These are phyloP conservation scores for Alternaria novae-zelandiae DNA, from an alignment of 2,329 filamentous ascomycete genomes.

Conservation along the genomic window DNA sequence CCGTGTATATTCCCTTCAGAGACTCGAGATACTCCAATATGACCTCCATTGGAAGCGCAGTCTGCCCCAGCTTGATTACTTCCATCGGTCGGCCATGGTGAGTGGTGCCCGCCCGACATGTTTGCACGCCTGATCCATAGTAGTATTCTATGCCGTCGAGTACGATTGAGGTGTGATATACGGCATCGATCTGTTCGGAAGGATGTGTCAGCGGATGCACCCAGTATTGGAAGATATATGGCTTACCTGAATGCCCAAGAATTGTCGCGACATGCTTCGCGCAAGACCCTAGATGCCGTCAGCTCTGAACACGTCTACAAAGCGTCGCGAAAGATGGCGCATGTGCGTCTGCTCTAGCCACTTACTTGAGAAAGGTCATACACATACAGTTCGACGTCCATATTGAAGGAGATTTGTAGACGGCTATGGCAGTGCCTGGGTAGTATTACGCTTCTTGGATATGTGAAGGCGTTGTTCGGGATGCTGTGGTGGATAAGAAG, in stretches of 20 bases:
- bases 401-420: constrained; percentile 21
- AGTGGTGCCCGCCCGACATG: constrained; percentile 78
- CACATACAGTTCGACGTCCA: constrained; percentile 60
- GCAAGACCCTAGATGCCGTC: constrained; percentile 58
- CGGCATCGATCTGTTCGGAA: constrained; percentile 72
- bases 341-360: neutral
- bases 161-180: constrained; percentile 94
- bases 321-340: neutral
- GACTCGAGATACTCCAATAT: constrained; percentile 89
- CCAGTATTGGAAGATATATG: neutral
- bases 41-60: constrained; percentile 78
- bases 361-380: constrained; percentile 58
- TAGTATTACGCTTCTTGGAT: neutral
- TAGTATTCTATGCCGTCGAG: constrained; percentile 86
- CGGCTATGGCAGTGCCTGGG: neutral
- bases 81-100: constrained; percentile 88
- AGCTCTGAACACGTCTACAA: neutral
- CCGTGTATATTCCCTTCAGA: constrained; percentile 79
- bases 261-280: constrained; percentile 59
- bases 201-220: neutral
- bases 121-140: constrained; percentile 86
- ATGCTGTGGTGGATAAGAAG: neutral
- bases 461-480: neutral
- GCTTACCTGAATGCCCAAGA: constrained; percentile 65
- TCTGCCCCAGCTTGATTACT: constrained; percentile 74